Percentiles rank a stretch among this genome's conserved stretches.
phyloP scores from a whole-genome alignment of 306 rosid genomes.

The Cucumis melo region DNA sequence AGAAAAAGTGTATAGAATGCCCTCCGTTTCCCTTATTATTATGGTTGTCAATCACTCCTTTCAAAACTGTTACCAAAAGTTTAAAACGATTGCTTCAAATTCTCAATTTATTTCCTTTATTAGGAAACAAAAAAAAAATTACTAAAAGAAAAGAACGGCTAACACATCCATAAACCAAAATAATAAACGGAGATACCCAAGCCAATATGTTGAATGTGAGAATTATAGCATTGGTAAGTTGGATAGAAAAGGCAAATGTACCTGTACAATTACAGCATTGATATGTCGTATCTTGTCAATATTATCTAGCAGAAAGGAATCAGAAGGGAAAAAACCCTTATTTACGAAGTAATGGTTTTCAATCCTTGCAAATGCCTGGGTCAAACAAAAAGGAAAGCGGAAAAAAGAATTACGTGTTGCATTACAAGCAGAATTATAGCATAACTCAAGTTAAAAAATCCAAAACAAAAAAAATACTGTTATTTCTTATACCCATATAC shows the following conservation, averaged over 20 bases:
- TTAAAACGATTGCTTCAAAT: background rate
- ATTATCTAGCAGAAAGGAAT: conserved; percentile 65
- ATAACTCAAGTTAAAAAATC: background rate
- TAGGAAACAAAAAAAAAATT: background rate
- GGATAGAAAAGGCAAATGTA: conserved; percentile 9
- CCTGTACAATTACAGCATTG: conserved; percentile 75
- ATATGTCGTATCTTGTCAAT: conserved; percentile 79
- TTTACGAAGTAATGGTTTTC: conserved; percentile 87
- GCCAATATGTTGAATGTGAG: background rate
- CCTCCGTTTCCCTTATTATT: background rate
- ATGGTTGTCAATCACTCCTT: no score
- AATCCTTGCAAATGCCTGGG: conserved; percentile 92
- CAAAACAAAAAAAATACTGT: background rate
- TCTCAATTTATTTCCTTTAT: background rate
- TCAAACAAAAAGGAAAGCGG: conserved; percentile 4
- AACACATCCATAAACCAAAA: background rate
- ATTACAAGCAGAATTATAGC: conserved; percentile 7
- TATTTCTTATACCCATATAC: background rate
- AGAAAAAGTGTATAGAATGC: background rate
- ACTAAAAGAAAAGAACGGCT: background rate
- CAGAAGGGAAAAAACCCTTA: conserved; percentile 74
- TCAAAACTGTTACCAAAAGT: background rate
- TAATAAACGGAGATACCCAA: background rate
- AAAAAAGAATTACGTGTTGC: background rate
- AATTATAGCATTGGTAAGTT: conserved; percentile 43